Conservation (phyloP, 495 filamentous ascomycete genomes). For the Aspergillus asperescens region DNA sequence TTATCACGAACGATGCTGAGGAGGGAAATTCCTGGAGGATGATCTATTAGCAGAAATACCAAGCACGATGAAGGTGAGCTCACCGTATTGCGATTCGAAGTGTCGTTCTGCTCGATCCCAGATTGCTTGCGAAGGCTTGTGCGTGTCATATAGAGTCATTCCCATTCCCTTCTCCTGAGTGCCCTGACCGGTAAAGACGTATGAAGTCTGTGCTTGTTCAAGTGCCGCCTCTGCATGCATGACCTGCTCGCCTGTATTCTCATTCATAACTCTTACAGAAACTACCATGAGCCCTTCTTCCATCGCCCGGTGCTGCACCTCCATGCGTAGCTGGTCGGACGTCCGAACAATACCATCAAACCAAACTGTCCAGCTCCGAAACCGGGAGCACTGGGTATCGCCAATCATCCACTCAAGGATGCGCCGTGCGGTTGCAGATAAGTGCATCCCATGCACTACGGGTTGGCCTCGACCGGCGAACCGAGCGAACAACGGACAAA, state of each 20-base stretch:
- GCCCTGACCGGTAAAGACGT: conserved; percentile 6
- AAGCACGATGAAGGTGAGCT: too few relatives aligned
- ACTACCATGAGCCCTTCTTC: background rate
- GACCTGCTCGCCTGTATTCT: background rate
- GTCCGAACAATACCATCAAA: background rate
- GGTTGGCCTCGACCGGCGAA: background rate
- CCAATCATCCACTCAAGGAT: background rate
- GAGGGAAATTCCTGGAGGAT: background rate
- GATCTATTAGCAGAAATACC: background rate
- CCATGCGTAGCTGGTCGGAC: background rate
- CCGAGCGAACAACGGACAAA: background rate
- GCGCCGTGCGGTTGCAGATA: background rate
- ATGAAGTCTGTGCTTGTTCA: background rate
- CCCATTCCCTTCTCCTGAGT: conserved; percentile 8
- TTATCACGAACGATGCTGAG: background rate
- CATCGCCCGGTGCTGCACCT: conserved; percentile 1
- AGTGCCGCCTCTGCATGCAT: background rate
- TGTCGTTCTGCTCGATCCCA: conserved; percentile 3
- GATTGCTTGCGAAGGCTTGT: background rate
- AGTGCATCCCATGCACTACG: conserved; percentile 3
- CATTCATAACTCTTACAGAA: background rate
- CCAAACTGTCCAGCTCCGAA: background rate
- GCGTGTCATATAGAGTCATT: background rate
- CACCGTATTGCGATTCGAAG: background rate
- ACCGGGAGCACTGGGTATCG: background rate